Base-by-base conservation (phyloP, 164 flowering plant species). In the Kingdonia uniflora region DNA sequence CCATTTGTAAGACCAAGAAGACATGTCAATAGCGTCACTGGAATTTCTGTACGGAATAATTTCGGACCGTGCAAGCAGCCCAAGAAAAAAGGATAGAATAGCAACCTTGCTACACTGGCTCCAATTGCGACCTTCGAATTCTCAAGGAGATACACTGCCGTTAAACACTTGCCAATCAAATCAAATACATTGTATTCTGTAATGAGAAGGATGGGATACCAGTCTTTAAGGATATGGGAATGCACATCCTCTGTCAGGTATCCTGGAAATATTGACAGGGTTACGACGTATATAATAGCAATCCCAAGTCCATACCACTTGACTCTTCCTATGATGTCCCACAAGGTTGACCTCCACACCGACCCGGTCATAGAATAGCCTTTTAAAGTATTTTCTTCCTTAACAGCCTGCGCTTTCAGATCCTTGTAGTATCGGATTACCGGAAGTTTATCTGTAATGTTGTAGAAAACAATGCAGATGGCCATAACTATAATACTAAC, bases 171-270 rank as follows among this genome's bases (percentile, higher is more conserved):
- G 42, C 99, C 99, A 26, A 94, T 70, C 52, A 94, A 68, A 65
- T 94, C 99, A 69, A 89, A 94, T 42, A 94, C 75, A 46, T 94
- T 89, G 74, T 80, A 94, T 54, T 76, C 66, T 7, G 92, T 57
- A 46, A 94, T 82, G 55, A 89, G 85, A 52, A 94, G 61, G 61
- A 94, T 77, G 0, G 95, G 65, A 25, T 89, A 89, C 99, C 99
- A 89, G 61, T 94, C 97, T 56, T 77, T 76, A 37, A 94, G 81
- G 38, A 69, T 14, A 23, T 52, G 64, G 0, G 99, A 94, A 63
- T 81, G 90, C 37, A 94, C 95, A 67, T 94, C 97, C 55, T 87
- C 99, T 0, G 95, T 86, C n/a, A 94, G 66, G 48, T 76, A 89
- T 21, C 97, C 99, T 5, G 99, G 99, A 64, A 86, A 94, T 59